Evolutionary conservation across 208 protist species (phyloP).

Genomic region (Endotrypanum monterogeii): DNA sequence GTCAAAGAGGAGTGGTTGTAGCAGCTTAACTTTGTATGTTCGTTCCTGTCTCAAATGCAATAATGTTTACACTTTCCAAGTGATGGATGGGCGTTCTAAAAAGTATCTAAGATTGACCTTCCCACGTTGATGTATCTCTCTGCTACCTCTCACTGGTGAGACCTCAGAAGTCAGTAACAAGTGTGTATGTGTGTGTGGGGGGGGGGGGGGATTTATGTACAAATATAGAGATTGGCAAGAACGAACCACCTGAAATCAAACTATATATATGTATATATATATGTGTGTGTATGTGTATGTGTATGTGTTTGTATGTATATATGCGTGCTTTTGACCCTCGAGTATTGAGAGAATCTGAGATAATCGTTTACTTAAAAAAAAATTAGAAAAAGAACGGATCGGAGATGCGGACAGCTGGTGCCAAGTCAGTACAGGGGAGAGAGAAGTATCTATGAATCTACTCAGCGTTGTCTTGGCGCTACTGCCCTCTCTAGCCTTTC

Average conservation of each 20-base stretch:
- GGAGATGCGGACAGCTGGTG: not conserved
- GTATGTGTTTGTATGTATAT: not conserved
- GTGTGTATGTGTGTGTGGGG: too few relatives aligned
- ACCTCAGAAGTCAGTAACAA: not conserved
- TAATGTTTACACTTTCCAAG: too few relatives aligned
- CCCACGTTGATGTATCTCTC: too few relatives aligned
- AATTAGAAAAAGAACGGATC: not conserved
- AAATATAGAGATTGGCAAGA: too few relatives aligned
- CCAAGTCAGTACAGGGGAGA: not conserved
- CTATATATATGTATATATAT: too few relatives aligned
- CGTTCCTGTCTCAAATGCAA: too few relatives aligned
- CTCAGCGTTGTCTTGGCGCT: not conserved
- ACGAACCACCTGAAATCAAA: not conserved
- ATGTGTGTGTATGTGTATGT: not conserved
- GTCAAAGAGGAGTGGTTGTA: too few relatives aligned
- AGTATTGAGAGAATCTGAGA: conserved; percentile 2
- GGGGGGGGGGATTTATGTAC: too few relatives aligned
- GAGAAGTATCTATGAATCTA: not conserved
- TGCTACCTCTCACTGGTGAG: not conserved
- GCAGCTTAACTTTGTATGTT: too few relatives aligned
- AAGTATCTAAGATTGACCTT: too few relatives aligned
- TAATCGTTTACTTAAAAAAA: not conserved
- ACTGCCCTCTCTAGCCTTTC: not conserved
- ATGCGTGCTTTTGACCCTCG: not conserved
- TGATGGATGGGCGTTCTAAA: too few relatives aligned